Conservation (phyloP, 1,284 basidiomycete species). For the Papiliotrema nemorosa region DNA sequence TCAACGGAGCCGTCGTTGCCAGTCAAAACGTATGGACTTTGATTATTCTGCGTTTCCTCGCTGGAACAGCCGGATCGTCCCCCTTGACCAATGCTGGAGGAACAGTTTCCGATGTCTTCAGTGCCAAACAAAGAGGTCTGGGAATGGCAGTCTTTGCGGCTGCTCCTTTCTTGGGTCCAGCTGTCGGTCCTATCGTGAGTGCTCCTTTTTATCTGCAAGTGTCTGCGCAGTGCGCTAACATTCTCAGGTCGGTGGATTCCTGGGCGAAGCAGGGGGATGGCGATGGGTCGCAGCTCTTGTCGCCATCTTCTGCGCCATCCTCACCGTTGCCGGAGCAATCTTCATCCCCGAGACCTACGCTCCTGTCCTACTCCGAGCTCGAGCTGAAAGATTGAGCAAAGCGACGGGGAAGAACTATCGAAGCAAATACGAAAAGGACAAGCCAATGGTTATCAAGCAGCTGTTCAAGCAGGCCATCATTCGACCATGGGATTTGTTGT, state of each 20-base stretch:
- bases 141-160: slow-evolving; percentile 59
- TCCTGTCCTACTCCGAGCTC: slow-evolving; percentile 45
- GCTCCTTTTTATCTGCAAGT: no score
- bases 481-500: slow-evolving; percentile 49
- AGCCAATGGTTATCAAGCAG: slow-evolving; percentile 30
- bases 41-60: slow-evolving; percentile 40
- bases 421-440: slow-evolving; percentile 46
- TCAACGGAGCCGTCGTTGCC: slow-evolving; percentile 31
- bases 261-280: slow-evolving; percentile 43
- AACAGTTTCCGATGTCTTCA: slow-evolving; percentile 42
- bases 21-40: slow-evolving; percentile 28
- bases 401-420: slow-evolving; percentile 47
- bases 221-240: not conserved
- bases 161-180: slow-evolving; percentile 64
- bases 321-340: slow-evolving; percentile 36
- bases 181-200: slow-evolving; percentile 46
- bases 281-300: slow-evolving; percentile 63
- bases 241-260: slow-evolving; percentile 36
- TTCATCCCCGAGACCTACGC: slow-evolving; percentile 51
- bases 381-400: slow-evolving; percentile 43
- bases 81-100: slow-evolving; percentile 48
- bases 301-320: slow-evolving; percentile 51
- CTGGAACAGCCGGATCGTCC: slow-evolving; percentile 47
- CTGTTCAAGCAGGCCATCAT: slow-evolving; percentile 46
- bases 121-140: slow-evolving; percentile 39